These are phyloP conservation scores for Syzygium jambos DNA, from an alignment of 345 rosid genomes.

Conservation along the genomic window DNA sequence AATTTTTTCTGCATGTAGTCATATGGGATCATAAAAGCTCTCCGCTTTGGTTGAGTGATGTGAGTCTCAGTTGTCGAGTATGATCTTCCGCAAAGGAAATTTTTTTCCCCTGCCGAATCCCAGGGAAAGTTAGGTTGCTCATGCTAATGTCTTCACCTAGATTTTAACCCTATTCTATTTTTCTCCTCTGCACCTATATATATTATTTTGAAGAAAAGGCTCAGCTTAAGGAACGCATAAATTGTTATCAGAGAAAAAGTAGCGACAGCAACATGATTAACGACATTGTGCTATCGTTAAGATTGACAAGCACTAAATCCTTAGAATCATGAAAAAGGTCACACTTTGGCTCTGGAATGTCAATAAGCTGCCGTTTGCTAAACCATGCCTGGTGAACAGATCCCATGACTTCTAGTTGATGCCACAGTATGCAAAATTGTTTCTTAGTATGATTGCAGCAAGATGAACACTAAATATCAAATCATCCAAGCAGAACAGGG, in stretches of 20 bases:
- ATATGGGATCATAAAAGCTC: not conserved
- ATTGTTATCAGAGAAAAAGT: not conserved
- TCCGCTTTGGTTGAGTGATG: not conserved
- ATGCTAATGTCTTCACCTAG: not conserved
- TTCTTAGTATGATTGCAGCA: not conserved
- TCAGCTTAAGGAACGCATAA: not conserved
- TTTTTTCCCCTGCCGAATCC: not conserved
- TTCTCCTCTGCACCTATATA: not conserved
- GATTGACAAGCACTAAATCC: not conserved
- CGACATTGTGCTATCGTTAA: not conserved
- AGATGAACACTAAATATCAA: not conserved
- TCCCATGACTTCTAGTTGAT: not conserved
- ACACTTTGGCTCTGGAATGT: not conserved
- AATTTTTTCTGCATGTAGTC: not conserved
- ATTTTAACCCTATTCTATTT: not conserved
- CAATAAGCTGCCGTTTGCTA: not conserved
- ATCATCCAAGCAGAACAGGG: not conserved
- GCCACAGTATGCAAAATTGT: not conserved
- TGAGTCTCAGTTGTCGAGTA: not conserved
- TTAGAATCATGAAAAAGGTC: not conserved
- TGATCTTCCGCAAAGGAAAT: not conserved
- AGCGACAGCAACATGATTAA: not conserved
- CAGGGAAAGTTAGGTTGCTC: not conserved
- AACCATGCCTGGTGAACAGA: not conserved
- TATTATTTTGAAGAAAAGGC: not conserved